phyloP scores from a whole-genome alignment of 257 asterid species.

The Solanum verrucosum region DNA sequence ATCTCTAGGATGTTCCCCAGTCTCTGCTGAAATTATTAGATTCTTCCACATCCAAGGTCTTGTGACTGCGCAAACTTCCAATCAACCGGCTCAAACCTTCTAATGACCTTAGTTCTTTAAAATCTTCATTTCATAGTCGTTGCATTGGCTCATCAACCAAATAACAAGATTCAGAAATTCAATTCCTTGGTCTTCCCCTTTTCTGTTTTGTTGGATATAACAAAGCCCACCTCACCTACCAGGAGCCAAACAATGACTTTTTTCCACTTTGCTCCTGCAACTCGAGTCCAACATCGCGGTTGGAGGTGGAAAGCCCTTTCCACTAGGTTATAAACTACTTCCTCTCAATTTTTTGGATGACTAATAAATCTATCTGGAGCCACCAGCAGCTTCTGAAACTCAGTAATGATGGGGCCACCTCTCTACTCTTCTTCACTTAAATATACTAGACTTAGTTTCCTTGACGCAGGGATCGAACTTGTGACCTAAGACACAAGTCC shows the following conservation, averaged over 20 bases:
- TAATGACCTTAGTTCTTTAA: not conserved
- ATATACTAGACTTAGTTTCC: not conserved
- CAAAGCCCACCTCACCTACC: not conserved
- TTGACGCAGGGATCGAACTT: not conserved
- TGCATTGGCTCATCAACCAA: not conserved
- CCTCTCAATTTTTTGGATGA: not conserved
- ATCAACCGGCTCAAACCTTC: not conserved
- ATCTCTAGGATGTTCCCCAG: not conserved
- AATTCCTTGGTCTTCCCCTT: not conserved
- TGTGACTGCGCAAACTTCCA: not conserved
- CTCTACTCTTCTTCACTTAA: not conserved
- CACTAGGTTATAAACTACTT: not conserved
- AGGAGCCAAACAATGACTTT: not conserved
- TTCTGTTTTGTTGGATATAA: not conserved
- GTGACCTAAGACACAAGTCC: not conserved
- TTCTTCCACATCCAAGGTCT: not conserved
- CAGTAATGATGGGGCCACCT: not conserved
- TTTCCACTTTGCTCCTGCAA: not conserved
- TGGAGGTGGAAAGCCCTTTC: not conserved
- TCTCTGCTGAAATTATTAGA: not conserved
- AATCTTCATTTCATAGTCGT: not conserved
- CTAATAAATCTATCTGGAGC: not conserved
- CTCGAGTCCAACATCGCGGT: not conserved
- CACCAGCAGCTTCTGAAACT: not conserved
- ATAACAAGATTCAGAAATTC: not conserved